A percentile compares a stretch with the other conserved stretches of the same genome.
Conservation (phyloP, 169 alveolate genomes). For the Plasmodium yoelii region DNA sequence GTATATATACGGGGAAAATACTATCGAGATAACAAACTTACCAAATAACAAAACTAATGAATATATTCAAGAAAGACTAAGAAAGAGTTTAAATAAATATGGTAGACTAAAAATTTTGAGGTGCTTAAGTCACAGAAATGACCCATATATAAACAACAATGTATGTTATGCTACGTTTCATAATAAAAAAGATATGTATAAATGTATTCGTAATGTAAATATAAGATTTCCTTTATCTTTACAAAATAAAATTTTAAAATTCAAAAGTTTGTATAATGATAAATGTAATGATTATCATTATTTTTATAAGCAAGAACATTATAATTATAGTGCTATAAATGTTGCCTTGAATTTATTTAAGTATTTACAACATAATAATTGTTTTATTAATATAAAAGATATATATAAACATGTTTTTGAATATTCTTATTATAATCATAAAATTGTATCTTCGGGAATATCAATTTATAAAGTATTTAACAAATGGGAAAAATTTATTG, state of each 20-base stretch:
- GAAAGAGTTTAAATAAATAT: conserved; percentile 87
- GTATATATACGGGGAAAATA: conserved; percentile 85
- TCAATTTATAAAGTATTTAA: conserved; percentile 81
- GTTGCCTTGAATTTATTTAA: conserved; percentile 81
- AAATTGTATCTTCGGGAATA: conserved; percentile 81
- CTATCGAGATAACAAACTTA: conserved; percentile 83
- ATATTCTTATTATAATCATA: conserved; percentile 80
- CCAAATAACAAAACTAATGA: conserved; percentile 92
- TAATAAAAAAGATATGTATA: conserved; percentile 78
- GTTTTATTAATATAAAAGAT: conserved; percentile 66
- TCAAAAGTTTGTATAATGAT: conserved; percentile 86
- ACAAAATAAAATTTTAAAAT: conserved; percentile 83
- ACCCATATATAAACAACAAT: conserved; percentile 91
- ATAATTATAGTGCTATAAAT: conserved; percentile 76
- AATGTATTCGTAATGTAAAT: conserved; percentile 80
- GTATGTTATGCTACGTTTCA: conserved; percentile 86
- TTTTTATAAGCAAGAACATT: conserved; percentile 82
- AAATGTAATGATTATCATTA: conserved; percentile 83
- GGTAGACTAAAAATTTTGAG: conserved; percentile 87
- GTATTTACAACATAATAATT: conserved; percentile 61
- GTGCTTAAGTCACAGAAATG: conserved; percentile 88
- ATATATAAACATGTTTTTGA: conserved; percentile 79
- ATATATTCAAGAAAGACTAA: conserved; percentile 90
- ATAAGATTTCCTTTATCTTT: conserved; percentile 85
- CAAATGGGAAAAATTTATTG: conserved; percentile 77